Base-by-base conservation (phyloP, 768 basidiomycete species). In the Neoboletus brunneissimus region DNA sequence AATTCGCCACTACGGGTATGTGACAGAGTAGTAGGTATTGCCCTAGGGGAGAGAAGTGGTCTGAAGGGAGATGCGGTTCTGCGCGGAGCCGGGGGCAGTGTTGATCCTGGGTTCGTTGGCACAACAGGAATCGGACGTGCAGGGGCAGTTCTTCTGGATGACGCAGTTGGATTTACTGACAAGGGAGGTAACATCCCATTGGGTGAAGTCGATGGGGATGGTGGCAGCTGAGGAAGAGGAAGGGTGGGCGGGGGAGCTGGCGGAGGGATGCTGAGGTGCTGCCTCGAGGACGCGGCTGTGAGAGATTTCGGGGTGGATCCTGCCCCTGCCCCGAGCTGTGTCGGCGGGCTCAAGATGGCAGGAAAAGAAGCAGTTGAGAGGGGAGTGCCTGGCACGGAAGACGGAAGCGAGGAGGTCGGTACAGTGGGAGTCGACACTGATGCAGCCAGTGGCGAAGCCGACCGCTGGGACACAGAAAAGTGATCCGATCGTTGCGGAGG, bases 181-280 rank as follows among this genome's bases (percentile, higher is more conserved):
- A 56, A 45, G 25, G 60, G 45, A 1, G 16, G 52, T 27, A 34
- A 8, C 20, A 48, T 20, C 34, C 47, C 57, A 37, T 43, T 51
- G 13, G 40, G 31, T 13, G 49, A 41, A 11, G 34, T 16, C 18
- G 56, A 59, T 2, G 59, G 63, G 11, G 64, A 58, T 12, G 66
- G 53, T 25, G 69, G 71, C 11, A 48, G 67, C 23, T 63, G 72
- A 40, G 70, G 70, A 22, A 73, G 64, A 48, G 70, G 70, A 22
- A 61, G 60, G 34, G 65, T 70, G 3, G 70, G 70, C 5, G 70
- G 70, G 18, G 70, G 70, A n/a, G 63, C 60, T 15, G 66, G 70
- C 0, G 72, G 70, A 37, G 66, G 70, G 12, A 72, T 67, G 13
- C 43, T 23, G 20, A 71, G 58, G 47, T 72, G 67, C 20, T 67